These are phyloP conservation scores for Calonectria henricotiae DNA, from an alignment of 2,329 filamentous ascomycete species.

Conservation along the genomic window DNA sequence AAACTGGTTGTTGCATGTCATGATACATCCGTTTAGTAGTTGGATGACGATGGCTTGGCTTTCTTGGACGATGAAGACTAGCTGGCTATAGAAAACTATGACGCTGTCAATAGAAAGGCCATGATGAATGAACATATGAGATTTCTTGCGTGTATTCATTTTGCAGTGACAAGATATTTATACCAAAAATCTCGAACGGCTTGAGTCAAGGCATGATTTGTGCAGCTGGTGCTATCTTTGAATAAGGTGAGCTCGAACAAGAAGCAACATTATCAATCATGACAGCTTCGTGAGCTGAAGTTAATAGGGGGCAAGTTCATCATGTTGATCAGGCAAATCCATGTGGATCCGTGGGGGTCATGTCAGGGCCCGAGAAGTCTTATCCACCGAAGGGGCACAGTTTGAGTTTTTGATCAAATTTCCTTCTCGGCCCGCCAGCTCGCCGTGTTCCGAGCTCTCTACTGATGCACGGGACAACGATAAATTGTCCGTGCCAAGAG, in stretches of 20 bases:
- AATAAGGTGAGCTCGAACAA: background rate
- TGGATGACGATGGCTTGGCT: background rate
- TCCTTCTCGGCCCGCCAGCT: slow-evolving; percentile 7
- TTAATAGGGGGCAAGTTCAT: background rate
- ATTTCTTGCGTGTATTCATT: background rate
- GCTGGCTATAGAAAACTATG: background rate
- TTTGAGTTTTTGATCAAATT: slow-evolving; percentile 8
- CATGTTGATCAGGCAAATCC: slow-evolving; percentile 17
- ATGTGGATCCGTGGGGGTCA: slow-evolving; percentile 15
- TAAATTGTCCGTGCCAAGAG: slow-evolving; percentile 15
- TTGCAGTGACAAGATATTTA: background rate
- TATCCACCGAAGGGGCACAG: slow-evolving; percentile 20
- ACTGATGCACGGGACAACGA: slow-evolving; percentile 8
- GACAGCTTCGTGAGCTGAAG: background rate
- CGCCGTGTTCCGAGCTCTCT: slow-evolving; percentile 4
- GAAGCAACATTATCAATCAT: background rate
- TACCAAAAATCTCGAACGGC: background rate
- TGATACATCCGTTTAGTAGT: background rate
- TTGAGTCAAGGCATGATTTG: background rate
- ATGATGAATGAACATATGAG: too few relatives aligned
- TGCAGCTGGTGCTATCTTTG: background rate
- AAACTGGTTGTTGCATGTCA: background rate
- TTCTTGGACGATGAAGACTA: background rate
- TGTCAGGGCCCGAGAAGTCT: slow-evolving; percentile 24
- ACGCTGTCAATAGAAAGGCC: background rate